Evolutionary conservation across 2,329 filamentous ascomycete genomes (phyloP).

Genomic region (Colletotrichum viniferum): DNA sequence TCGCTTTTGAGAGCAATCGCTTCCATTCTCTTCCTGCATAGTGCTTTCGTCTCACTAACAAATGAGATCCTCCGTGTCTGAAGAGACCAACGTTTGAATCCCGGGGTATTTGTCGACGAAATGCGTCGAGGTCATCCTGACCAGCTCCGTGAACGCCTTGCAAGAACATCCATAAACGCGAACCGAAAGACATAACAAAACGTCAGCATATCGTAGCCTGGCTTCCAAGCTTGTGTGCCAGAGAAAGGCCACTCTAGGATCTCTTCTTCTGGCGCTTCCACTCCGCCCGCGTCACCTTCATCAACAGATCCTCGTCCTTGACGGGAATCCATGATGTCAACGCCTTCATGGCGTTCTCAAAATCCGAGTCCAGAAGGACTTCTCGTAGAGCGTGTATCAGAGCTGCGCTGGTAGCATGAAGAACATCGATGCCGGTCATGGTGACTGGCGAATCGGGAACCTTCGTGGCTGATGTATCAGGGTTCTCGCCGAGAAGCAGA

Average conservation of each 20-base stretch:
- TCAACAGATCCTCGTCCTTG: constrained; percentile 90
- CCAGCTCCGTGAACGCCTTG: constrained; percentile 12
- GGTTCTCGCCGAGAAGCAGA: constrained; percentile 84
- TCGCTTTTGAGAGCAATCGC: not conserved
- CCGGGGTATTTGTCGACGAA: constrained; percentile 9
- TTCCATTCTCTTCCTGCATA: not conserved
- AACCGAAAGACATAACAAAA: not conserved
- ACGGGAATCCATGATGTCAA: constrained; percentile 93
- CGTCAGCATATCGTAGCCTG: not conserved
- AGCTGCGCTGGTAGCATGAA: constrained; percentile 89
- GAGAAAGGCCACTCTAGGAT: constrained; percentile 29
- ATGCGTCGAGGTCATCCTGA: not conserved
- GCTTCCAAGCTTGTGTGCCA: not conserved
- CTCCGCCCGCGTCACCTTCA: constrained; percentile 87
- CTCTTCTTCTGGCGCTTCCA: constrained; percentile 70
- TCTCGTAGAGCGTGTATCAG: constrained; percentile 90
- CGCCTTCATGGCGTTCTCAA: constrained; percentile 97
- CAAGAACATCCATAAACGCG: not conserved
- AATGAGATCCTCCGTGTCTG: not conserved
- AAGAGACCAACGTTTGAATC: not conserved
- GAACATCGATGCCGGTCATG: constrained; percentile 71
- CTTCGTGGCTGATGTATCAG: constrained; percentile 33
- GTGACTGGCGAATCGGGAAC: not conserved
- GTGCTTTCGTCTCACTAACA: not conserved
- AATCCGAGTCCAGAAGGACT: constrained; percentile 89